These are phyloP conservation scores for Ophiostoma perfectum DNA, from an alignment of 2,329 filamentous ascomycete species.

Conservation along the genomic window DNA sequence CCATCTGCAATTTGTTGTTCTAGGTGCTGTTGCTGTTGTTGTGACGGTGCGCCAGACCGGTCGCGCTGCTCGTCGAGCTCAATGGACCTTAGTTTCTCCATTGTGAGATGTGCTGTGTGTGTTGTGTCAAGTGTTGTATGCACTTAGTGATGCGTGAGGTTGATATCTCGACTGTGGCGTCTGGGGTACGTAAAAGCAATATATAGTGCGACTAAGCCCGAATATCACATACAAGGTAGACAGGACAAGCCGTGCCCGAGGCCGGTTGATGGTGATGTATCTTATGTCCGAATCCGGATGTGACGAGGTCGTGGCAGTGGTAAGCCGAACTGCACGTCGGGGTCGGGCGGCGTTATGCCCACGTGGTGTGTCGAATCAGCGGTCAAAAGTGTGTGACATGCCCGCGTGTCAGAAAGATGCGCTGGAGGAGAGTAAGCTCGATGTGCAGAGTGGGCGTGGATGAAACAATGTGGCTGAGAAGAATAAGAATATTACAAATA, in stretches of 20 bases:
- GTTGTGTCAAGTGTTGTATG: too few relatives aligned
- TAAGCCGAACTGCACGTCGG: not conserved
- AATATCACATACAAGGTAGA: not conserved
- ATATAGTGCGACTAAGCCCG: not conserved
- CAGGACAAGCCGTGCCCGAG: not conserved
- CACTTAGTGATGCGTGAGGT: too few relatives aligned
- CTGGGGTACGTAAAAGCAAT: not conserved
- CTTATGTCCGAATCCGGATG: not conserved
- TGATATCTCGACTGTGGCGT: not conserved
- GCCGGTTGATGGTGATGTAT: not conserved
- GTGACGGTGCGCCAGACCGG: not conserved
- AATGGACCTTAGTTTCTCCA: not conserved
- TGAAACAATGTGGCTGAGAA: too few relatives aligned
- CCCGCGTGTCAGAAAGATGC: slow-evolving; percentile 1
- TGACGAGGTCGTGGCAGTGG: not conserved
- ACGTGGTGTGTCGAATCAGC: not conserved
- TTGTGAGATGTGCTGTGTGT: not conserved
- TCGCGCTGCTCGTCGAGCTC: slow-evolving; percentile 11
- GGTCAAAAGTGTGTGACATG: not conserved
- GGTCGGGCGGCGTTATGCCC: not conserved
- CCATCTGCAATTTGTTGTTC: not conserved
- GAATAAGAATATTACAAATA: not conserved
- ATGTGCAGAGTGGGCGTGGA: too few relatives aligned
- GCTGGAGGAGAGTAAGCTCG: too few relatives aligned
- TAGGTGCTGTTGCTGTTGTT: not conserved